phyloP scores from a whole-genome alignment of 805 yeast species.

The Myxozyma geophila region DNA sequence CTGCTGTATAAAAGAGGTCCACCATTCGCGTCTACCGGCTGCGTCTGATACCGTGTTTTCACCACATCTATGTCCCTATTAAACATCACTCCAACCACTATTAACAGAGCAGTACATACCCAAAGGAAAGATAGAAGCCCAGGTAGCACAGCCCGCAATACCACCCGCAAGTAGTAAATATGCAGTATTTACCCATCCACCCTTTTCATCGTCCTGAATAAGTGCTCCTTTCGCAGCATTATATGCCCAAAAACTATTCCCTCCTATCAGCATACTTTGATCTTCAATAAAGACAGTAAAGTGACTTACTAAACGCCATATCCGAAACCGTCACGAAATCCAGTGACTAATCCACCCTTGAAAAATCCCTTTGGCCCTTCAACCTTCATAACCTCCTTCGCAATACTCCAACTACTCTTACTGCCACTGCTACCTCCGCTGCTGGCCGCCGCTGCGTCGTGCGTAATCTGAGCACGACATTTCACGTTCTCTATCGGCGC shows the following conservation, averaged over 20 bases:
- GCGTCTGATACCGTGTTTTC: constrained; percentile 38
- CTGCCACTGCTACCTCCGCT: background rate
- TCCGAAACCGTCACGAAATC: constrained; percentile 39
- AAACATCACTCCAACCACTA: background rate
- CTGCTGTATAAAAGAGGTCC: constrained; percentile 20
- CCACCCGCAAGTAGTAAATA: constrained; percentile 38
- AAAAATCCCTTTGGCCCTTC: constrained; percentile 38
- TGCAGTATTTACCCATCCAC: background rate
- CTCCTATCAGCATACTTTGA: background rate
- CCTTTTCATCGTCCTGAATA: constrained; percentile 9
- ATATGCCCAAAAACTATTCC: constrained; percentile 32
- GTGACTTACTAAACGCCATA: constrained; percentile 38
- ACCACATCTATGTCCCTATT: constrained; percentile 29
- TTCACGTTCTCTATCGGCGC: constrained; percentile 39
- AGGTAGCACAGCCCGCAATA: constrained; percentile 39
- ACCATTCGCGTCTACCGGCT: constrained; percentile 5
- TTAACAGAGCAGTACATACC: constrained; percentile 6
- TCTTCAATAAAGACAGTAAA: background rate
- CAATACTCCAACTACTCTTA: constrained; percentile 31
- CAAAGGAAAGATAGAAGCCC: constrained; percentile 40
- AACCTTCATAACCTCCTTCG: constrained; percentile 17
- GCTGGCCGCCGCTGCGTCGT: constrained; percentile 8
- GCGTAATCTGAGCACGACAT: constrained; percentile 36
- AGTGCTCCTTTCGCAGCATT: constrained; percentile 15
- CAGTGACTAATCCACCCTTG: constrained; percentile 36